Base-by-base conservation (phyloP, 2,329 filamentous ascomycete genomes). In the Dactylellina cionopaga region DNA sequence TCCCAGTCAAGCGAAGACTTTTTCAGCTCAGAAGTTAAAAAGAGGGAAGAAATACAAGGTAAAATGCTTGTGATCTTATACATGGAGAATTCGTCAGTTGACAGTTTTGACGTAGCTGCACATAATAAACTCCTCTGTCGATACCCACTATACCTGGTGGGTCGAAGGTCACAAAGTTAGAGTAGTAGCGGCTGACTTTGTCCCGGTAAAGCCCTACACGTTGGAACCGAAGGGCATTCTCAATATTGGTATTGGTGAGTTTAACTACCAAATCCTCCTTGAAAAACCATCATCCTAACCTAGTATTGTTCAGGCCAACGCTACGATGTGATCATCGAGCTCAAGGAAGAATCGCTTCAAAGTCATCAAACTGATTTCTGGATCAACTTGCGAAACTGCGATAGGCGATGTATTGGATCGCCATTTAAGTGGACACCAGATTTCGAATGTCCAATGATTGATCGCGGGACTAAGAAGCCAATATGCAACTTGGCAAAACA, bases 121-220 rank as follows among this genome's bases (percentile, higher is more conserved):
- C 37, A 69, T 84, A 31, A 79, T 85, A 76, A 85, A 85, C 76
- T 80, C 79, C 11, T 81, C 80, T 13, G 79, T 83, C 9, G 82
- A 82, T 66, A 80, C 80, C 31, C 80, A 81, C 69, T 82, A 84
- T 75, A 78, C 77, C 70, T 81, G 80, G 78, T 46, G 41, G 39
- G 85, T 87, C 66, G 85, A 87, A 77, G 83, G 84, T 54, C 87
- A 89, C 77, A 82, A 77, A 0, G 77, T 89, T 75, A 84, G 81
- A 0, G 86, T 89, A 33, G 86, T 89, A 37, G 81, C 83, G 0
- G 80, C 79, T n/a, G 88, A 88, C 69, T 79, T 89, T 2, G 85
- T 89, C 0, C 85, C 87, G 1, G 82, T 89, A 22, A 76, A 81
- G 22, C 87, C 87, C 0, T 89, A 84, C 70, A 79, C 6, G 3